Percentiles rank a stretch among this genome's conserved stretches.
Evolutionary conservation across 2,329 filamentous ascomycete species (phyloP).

Genomic region (Westerdykella sp.): DNA sequence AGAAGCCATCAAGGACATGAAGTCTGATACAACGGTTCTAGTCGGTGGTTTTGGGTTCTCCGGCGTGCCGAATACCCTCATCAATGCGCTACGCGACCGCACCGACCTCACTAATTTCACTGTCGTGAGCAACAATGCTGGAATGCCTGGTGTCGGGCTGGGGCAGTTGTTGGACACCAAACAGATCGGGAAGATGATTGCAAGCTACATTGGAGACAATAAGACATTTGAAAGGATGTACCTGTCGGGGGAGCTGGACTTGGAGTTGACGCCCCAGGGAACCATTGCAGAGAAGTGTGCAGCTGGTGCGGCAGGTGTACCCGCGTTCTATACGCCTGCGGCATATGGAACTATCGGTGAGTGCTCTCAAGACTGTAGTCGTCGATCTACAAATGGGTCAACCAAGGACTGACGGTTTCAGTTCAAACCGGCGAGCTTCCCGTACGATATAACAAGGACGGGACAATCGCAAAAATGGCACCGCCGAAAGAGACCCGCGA

Average conservation of each 20-base stretch:
- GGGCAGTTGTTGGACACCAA: slow-evolving; percentile 62
- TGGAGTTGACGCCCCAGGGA: slow-evolving; percentile 72
- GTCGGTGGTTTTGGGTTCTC: slow-evolving; percentile 37
- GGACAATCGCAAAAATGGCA: slow-evolving; percentile 58
- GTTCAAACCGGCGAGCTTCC: slow-evolving; percentile 65
- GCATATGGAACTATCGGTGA: slow-evolving; percentile 54
- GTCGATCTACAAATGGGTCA: background rate
- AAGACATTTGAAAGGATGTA: slow-evolving; percentile 71
- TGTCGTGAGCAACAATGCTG: slow-evolving; percentile 76
- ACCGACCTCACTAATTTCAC: slow-evolving; percentile 48
- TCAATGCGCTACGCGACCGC: slow-evolving; percentile 35
- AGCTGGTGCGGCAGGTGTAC: slow-evolving; percentile 69
- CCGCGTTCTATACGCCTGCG: slow-evolving; percentile 74
- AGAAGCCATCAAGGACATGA: slow-evolving; percentile 37
- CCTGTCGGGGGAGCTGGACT: slow-evolving; percentile 63
- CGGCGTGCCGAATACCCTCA: slow-evolving; percentile 36
- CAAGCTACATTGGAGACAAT: slow-evolving; percentile 72
- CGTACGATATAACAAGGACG: slow-evolving; percentile 53
- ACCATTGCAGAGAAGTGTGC: slow-evolving; percentile 66
- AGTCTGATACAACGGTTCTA: slow-evolving; percentile 32
- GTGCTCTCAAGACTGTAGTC: background rate
- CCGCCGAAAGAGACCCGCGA: slow-evolving; percentile 63
- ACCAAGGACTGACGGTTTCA: slow-evolving; percentile 6
- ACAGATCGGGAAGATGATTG: slow-evolving; percentile 64
- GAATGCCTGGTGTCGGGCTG: slow-evolving; percentile 62